phyloP scores from a whole-genome alignment of 495 filamentous ascomycete species.

The Pseudomonodictys pantanalensis region DNA sequence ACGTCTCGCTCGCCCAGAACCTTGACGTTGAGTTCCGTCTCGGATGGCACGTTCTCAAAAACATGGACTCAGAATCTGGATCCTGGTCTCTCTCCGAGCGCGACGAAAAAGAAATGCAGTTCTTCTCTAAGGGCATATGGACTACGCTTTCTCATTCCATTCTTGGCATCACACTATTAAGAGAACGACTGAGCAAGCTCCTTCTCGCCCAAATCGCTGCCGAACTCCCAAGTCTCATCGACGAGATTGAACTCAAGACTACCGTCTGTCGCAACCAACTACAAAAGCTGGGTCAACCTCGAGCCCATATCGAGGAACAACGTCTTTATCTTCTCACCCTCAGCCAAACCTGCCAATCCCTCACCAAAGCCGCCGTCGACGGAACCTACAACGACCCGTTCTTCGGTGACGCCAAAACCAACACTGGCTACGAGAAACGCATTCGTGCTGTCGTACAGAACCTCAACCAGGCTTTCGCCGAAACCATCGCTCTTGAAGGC shows the following conservation, averaged over 20 bases:
- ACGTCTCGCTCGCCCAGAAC: conserved; percentile 31
- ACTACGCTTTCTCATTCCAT: conserved; percentile 36
- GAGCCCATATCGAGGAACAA: conserved; percentile 6
- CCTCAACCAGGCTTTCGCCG: neutral
- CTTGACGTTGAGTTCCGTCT: conserved; percentile 28
- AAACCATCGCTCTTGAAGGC: neutral
- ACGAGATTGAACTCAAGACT: conserved; percentile 39
- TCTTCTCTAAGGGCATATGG: conserved; percentile 53
- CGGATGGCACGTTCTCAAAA: conserved; percentile 39
- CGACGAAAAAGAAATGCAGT: conserved; percentile 41
- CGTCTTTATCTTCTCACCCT: neutral
- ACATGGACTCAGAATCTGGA: conserved; percentile 23
- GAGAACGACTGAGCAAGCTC: conserved; percentile 54
- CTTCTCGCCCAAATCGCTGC: conserved; percentile 54
- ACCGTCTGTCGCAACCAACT: neutral
- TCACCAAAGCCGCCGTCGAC: conserved; percentile 9
- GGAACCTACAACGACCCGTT: conserved; percentile 20
- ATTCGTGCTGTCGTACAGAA: conserved; percentile 9
- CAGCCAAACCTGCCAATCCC: neutral
- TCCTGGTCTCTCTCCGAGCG: conserved; percentile 34
- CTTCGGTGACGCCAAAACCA: conserved; percentile 24
- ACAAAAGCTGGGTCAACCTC: neutral
- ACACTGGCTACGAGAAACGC: conserved; percentile 38
- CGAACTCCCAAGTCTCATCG: conserved; percentile 57
- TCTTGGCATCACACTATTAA: conserved; percentile 52